Conservation (phyloP, 768 basidiomycete genomes). For the Amanita polypyramis region DNA sequence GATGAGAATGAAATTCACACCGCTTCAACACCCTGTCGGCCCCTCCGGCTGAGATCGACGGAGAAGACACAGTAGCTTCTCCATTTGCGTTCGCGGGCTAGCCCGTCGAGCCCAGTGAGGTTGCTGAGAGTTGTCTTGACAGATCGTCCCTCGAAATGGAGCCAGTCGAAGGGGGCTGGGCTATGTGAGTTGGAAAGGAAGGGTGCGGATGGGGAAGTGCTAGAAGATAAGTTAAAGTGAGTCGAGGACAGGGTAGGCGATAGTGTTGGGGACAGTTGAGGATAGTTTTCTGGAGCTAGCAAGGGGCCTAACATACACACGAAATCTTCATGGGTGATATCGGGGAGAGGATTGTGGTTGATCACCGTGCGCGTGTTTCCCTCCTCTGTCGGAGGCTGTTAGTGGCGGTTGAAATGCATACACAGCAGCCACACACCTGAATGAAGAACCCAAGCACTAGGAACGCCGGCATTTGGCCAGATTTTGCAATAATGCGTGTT, state of each 20-base stretch:
- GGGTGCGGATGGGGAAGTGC: constrained; percentile 17
- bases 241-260: constrained; percentile 19
- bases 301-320: constrained; percentile 71
- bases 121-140: constrained; percentile 74
- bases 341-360: constrained; percentile 82
- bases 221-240: constrained; percentile 24
- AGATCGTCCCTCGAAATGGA: constrained; percentile 77
- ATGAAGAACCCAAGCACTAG: constrained; percentile 74
- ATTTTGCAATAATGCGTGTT: constrained; percentile 66
- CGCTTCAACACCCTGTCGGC: constrained; percentile 69
- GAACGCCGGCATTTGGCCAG: constrained; percentile 63
- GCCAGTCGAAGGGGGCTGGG: constrained; percentile 77
- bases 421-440: constrained; percentile 36
- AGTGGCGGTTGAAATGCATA: neutral
- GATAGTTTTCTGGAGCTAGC: constrained; percentile 73
- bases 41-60: constrained; percentile 64
- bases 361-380: constrained; percentile 58
- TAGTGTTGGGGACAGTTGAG: constrained; percentile 20
- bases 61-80: constrained; percentile 74
- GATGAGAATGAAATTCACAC: constrained; percentile 32
- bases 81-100: constrained; percentile 79
- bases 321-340: constrained; percentile 82
- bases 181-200: constrained; percentile 37
- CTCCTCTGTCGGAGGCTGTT: constrained; percentile 29
- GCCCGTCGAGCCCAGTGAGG: constrained; percentile 68